Percentiles rank a stretch among this genome's conserved stretches.
phyloP scores from a whole-genome alignment of 1,284 basidiomycete species.

The Microstroma glucosiphilum region DNA sequence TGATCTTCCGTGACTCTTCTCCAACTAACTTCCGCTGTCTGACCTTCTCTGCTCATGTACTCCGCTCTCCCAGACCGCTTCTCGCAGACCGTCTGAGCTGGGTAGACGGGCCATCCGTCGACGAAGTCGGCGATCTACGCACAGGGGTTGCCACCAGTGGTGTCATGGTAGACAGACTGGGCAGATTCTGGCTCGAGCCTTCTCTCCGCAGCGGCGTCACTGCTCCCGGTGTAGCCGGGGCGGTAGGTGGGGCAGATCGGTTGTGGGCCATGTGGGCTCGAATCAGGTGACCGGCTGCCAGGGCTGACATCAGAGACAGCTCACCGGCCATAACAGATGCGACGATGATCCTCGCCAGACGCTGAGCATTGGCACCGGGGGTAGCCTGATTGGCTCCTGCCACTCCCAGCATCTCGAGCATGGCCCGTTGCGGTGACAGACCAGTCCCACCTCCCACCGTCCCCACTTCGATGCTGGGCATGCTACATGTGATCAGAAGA shows the following conservation, averaged over 20 bases:
- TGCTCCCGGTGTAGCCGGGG: constrained; percentile 35
- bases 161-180: constrained; percentile 27
- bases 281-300: constrained; percentile 48
- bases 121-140: background rate
- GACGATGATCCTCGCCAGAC: constrained; percentile 47
- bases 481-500: constrained; percentile 58
- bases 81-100: too few species aligned
- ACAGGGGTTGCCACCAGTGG: constrained; percentile 37
- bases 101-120: too few species aligned
- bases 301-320: constrained; percentile 45
- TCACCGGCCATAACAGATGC: constrained; percentile 50
- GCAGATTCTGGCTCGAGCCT: background rate
- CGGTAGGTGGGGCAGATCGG: constrained; percentile 34
- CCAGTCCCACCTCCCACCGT: constrained; percentile 89
- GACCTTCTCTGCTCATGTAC: too few species aligned
- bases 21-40: too few species aligned
- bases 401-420: constrained; percentile 49
- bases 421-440: constrained; percentile 41
- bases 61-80: too few species aligned
- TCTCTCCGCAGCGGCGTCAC: constrained; percentile 27
- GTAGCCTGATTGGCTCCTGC: constrained; percentile 40
- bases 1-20: too few species aligned
- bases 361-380: constrained; percentile 48
- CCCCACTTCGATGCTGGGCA: constrained; percentile 52
- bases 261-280: constrained; percentile 51